Conservation (phyloP, 2,329 filamentous ascomycete genomes). For the Fusarium sp. region DNA sequence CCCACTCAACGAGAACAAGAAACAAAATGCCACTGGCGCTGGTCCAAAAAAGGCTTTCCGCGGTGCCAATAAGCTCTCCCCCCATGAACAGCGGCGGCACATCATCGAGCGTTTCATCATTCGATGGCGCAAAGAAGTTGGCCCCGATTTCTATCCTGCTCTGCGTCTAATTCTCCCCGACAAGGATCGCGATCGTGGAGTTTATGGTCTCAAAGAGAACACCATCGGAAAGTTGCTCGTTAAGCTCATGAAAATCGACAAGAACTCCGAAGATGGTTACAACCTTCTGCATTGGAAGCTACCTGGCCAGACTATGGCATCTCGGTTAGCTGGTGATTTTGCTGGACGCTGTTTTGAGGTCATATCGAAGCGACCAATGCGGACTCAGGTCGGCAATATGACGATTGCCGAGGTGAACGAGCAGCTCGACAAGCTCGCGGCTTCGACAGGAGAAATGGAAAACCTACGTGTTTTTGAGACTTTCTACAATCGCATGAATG, state of each 20-base stretch:
- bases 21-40: slow-evolving; percentile 72
- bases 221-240: slow-evolving; percentile 91
- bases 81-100: slow-evolving; percentile 80
- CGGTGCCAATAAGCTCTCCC: slow-evolving; percentile 69
- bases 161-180: slow-evolving; percentile 91
- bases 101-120: slow-evolving; percentile 89
- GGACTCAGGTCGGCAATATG: slow-evolving; percentile 79
- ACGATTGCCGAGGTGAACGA: slow-evolving; percentile 91
- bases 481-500: slow-evolving; percentile 92
- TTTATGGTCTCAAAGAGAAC: slow-evolving; percentile 95
- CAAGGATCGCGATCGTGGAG: slow-evolving; percentile 89
- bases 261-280: slow-evolving; percentile 87
- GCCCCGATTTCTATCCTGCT: slow-evolving; percentile 92
- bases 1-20: slow-evolving; percentile 80
- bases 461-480: slow-evolving; percentile 83
- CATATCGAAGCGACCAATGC: slow-evolving; percentile 83
- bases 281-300: slow-evolving; percentile 93
- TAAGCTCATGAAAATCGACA: slow-evolving; percentile 91
- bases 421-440: slow-evolving; percentile 81
- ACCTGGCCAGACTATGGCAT: slow-evolving; percentile 74
- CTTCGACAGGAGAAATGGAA: slow-evolving; percentile 81
- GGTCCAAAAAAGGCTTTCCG: slow-evolving; percentile 69
- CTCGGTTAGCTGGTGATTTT: slow-evolving; percentile 86
- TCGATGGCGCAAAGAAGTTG: slow-evolving; percentile 88
- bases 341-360: slow-evolving; percentile 89